Evolutionary conservation across 371 early-diverging fungal species (phyloP), one percentile per base, ranked within the genome.

Genomic region (Lichtheimia ornata): DNA sequence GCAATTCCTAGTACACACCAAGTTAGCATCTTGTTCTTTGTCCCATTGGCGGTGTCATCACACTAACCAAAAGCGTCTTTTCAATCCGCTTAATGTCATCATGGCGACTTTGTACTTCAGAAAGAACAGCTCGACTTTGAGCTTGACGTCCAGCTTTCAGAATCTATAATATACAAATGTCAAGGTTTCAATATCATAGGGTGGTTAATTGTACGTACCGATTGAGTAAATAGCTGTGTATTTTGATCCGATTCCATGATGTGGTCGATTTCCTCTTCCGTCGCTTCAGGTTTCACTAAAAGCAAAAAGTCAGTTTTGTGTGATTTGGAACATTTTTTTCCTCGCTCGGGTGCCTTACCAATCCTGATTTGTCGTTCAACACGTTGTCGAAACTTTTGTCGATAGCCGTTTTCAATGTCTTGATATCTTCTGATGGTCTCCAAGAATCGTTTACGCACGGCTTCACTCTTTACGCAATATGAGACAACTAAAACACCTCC

Each of bases 291-390:
- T 49, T 88, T 89, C 49, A 92, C 94, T 85, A 58, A 20, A 11
- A n/a, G 27, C 22, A 27, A n/a, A 52, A 27, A 52, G n/a, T 47
- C 47, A 47, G 47, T 47, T 22, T n/a, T 14, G 14, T 22, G 22
- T 18, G 12, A 52, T 24, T 52, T 18, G 52, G 20, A 52, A 15
- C 52, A n/a, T n/a, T n/a, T n/a, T n/a, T n/a, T 24, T 14, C 4
- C 3, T 35, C 11, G 35, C 27, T 24, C 15, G 43, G 25, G 17
- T 9, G 4, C 30, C 49, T 50, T 69, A 93, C 94, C 95, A 71
- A 95, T 91, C 56, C 86, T 80, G 63, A 88, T 89, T 64, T 95
- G 94, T 68, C 92, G 72, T 67, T 91, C 91, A 84, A 94, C 84
- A 57, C 94, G 82, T 47, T 88, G 87, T 63, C 92, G 89, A 67